Percentiles rank a stretch among this genome's conserved stretches.
phyloP scores from a whole-genome alignment of 257 asterid genomes.

The Leonotis leonurus region DNA sequence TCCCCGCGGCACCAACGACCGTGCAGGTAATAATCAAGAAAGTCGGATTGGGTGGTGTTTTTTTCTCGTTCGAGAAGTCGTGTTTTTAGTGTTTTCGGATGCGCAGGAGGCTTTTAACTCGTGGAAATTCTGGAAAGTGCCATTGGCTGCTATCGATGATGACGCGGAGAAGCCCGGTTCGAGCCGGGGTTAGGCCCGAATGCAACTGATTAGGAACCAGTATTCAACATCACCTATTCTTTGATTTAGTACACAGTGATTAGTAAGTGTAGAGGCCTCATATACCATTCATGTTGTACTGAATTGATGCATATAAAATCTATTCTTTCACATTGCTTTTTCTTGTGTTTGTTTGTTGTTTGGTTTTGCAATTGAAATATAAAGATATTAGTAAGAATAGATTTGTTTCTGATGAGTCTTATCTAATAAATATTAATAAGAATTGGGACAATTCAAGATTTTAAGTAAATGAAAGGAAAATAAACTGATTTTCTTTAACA shows the following conservation, averaged over 20 bases:
- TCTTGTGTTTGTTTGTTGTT: too few relatives aligned
- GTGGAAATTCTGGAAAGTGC: slow-evolving; percentile 93
- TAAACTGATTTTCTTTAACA: too few relatives aligned
- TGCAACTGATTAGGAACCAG: slow-evolving; percentile 12
- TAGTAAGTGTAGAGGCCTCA: slow-evolving; percentile 16
- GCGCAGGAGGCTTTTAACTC: slow-evolving; percentile 78
- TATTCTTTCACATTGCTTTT: background rate
- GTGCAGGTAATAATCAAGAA: slow-evolving; percentile 98
- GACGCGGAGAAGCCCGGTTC: slow-evolving; percentile 27
- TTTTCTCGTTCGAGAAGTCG: background rate
- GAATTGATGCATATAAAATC: slow-evolving; percentile 13
- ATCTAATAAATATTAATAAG: too few relatives aligned
- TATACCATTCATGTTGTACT: slow-evolving; percentile 24
- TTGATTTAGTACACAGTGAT: background rate
- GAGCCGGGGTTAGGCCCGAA: background rate
- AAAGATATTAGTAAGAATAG: too few relatives aligned
- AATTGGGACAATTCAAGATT: too few relatives aligned
- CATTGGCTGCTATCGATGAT: slow-evolving; percentile 54
- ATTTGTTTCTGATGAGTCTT: too few relatives aligned
- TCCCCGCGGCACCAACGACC: slow-evolving; percentile 84
- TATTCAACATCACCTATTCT: slow-evolving; percentile 12
- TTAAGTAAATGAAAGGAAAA: too few relatives aligned
- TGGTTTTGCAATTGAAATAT: background rate
- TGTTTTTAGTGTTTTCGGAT: background rate
- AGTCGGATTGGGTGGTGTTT: too few relatives aligned